Evolutionary conservation across 148 eudicot genomes (phyloP), one percentile per base, ranked within the genome.

Genomic region (Arbutus unedo): DNA sequence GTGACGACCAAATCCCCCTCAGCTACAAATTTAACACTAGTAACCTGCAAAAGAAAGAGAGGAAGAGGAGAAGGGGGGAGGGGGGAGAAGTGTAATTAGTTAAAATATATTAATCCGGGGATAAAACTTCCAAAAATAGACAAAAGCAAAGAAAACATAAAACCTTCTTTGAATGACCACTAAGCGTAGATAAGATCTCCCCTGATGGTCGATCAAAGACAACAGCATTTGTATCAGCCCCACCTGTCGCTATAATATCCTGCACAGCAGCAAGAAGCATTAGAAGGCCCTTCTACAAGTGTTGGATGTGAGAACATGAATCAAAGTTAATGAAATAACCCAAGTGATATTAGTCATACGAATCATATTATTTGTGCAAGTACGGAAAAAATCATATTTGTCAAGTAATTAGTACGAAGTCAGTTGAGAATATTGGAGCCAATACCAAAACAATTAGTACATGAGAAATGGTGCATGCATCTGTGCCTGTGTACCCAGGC

Each of bases 161-260:
- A 54, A 94, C 99, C 99, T 92, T 94, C 92, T 96, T 96, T 67
- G 99, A 93, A 82, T 96, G 99, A 82, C 98, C 98, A 87, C 94
- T 96, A 49, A 94, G 97, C 15, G 97, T 96, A 45, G 99, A 92
- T 86, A 93, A 82, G 53, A 92, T 92, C 90, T 92, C 90, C 81
- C 92, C 97, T 77, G 98, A 91, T 54, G 95, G 79, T 77, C 92
- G 90, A 90, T 94, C 87, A 85, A 96, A 94, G 80, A 96, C 88
- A 48, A 93, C 93, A 74, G 91, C 97, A 89, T 89, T 96, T 74
- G 99, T 78, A 83, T 96, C 99, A 59, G 84, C 90, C 38, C 99
- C 99, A 43, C 95, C 99, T 50, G 98, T 94, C 7, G 93, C 99
- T 87, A 96, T 88, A 18, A 93, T 81, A 82, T 93, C 98, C 99